Conservation (phyloP, 805 yeast species). For the Metschnikowia colocasiae region DNA sequence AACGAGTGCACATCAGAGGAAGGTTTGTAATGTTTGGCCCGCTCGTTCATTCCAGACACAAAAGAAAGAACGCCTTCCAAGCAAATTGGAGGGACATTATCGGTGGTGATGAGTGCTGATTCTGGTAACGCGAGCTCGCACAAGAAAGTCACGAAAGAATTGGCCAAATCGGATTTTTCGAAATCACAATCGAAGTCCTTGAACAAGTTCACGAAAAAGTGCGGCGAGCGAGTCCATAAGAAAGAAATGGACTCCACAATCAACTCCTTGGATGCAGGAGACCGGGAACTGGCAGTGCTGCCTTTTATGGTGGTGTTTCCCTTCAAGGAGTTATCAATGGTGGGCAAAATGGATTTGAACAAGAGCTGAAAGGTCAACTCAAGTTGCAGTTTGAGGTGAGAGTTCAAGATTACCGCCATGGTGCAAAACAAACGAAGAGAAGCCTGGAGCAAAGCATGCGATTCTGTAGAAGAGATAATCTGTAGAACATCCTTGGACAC, state of each 20-base stretch:
- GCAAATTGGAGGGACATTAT: constrained; percentile 89
- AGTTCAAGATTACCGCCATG: constrained; percentile 62
- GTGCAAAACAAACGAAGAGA: constrained; percentile 75
- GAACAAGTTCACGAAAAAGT: constrained; percentile 70
- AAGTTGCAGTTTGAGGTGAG: constrained; percentile 69
- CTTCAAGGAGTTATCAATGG: constrained; percentile 20
- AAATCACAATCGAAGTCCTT: constrained; percentile 88
- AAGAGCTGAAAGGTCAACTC: constrained; percentile 67
- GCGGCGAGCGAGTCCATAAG: constrained; percentile 76
- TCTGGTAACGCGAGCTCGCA: constrained; percentile 83
- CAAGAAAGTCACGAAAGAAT: constrained; percentile 61
- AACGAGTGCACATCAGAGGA: constrained; percentile 24
- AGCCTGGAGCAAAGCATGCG: constrained; percentile 66
- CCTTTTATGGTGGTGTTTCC: constrained; percentile 11
- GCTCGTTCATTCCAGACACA: constrained; percentile 56
- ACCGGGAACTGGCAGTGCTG: constrained; percentile 21
- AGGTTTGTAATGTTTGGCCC: constrained; percentile 32
- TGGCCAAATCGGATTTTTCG: constrained; percentile 75
- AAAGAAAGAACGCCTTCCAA: constrained; percentile 80
- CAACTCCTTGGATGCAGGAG: constrained; percentile 64
- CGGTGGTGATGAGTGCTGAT: constrained; percentile 72
- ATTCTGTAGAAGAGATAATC: constrained; percentile 70
- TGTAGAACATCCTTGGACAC: constrained; percentile 83
- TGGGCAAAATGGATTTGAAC: constrained; percentile 53
- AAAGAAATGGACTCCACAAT: constrained; percentile 81